These are phyloP conservation scores for Neobulgaria alba DNA, from an alignment of 2,329 filamentous ascomycete species.

Conservation along the genomic window DNA sequence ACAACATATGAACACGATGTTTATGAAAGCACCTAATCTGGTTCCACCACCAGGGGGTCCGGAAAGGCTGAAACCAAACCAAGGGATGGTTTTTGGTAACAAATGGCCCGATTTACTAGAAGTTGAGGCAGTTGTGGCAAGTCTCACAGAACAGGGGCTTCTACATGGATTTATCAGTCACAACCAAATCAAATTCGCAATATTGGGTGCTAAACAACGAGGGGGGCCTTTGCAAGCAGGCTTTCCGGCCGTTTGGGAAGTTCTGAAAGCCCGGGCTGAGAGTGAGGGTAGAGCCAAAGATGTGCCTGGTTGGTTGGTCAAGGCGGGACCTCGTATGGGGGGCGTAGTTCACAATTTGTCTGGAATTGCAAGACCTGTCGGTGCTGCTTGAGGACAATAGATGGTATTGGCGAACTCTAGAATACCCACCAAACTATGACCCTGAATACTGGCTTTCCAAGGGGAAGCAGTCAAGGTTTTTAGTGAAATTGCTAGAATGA, in stretches of 20 bases:
- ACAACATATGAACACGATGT: constrained; percentile 40
- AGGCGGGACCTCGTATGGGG: constrained; percentile 33
- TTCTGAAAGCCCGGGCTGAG: constrained; percentile 52
- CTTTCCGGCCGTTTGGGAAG: constrained; percentile 67
- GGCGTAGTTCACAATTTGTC: constrained; percentile 50
- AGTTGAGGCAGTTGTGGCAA: constrained; percentile 69
- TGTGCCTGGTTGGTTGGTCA: constrained; percentile 66
- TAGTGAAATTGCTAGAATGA: no score
- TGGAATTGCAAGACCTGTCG: constrained; percentile 43
- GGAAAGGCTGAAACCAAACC: constrained; percentile 44
- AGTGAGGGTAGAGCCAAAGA: constrained; percentile 43
- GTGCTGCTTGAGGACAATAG: constrained; percentile 19
- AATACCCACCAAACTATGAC: no score
- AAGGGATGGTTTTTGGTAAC: constrained; percentile 57
- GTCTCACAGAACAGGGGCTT: constrained; percentile 70
- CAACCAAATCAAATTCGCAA: constrained; percentile 66
- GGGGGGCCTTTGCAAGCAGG: constrained; percentile 58
- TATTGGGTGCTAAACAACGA: constrained; percentile 65
- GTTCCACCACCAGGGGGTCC: constrained; percentile 37
- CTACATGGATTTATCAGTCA: constrained; percentile 81
- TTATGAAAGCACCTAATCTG: constrained; percentile 35
- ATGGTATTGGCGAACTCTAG: no score
- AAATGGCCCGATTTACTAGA: constrained; percentile 50
- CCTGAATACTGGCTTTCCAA: no score
- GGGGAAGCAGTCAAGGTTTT: no score